A percentile compares a stretch with the other conserved stretches of the same genome.
Conservation (phyloP, 2,329 filamentous ascomycete genomes). For the Polychaeton citri region DNA sequence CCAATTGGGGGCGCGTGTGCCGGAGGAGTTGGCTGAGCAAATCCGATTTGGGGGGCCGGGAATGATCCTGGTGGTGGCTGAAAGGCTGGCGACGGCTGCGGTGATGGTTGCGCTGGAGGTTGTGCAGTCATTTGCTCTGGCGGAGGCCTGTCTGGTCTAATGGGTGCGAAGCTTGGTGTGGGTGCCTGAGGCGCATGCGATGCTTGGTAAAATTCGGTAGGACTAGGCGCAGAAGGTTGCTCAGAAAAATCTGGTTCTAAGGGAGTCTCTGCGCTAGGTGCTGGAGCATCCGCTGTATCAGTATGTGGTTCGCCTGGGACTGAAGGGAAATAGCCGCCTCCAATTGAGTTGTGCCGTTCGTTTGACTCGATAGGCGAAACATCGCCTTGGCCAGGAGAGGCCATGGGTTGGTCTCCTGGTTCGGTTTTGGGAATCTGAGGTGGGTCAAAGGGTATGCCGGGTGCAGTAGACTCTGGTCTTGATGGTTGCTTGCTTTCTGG, state of each 20-base stretch:
- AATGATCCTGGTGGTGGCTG: slow-evolving; percentile 3
- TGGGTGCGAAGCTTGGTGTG: slow-evolving; percentile 2
- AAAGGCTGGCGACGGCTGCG: slow-evolving; percentile 3
- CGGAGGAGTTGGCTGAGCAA: slow-evolving; percentile 15
- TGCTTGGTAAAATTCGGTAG: slow-evolving; percentile 11
- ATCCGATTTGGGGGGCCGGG: slow-evolving; percentile 3
- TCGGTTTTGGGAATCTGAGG: slow-evolving; percentile 20
- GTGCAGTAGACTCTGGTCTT: slow-evolving; percentile 12
- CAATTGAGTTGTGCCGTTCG: slow-evolving; percentile 33
- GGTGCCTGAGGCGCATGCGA: slow-evolving; percentile 3
- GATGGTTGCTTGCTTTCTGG: slow-evolving; percentile 42
- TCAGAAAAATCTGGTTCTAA: background rate
- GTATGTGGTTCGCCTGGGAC: slow-evolving; percentile 32
- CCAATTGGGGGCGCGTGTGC: slow-evolving; percentile 22
- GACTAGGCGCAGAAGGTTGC: slow-evolving; percentile 1
- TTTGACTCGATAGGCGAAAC: slow-evolving; percentile 36
- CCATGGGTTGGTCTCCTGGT: slow-evolving; percentile 30
- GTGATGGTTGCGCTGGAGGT: slow-evolving; percentile 4
- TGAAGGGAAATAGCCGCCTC: slow-evolving; percentile 46
- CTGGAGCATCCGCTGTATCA: slow-evolving; percentile 17
- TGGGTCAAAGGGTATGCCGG: slow-evolving; percentile 8
- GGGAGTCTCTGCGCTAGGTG: slow-evolving; percentile 16
- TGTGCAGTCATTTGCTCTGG: slow-evolving; percentile 5
- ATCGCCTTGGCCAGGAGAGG: slow-evolving; percentile 28
- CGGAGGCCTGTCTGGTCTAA: slow-evolving; percentile 4